Evolutionary conservation across 495 filamentous ascomycete species (phyloP).

Genomic region (Daldinia childiae): DNA sequence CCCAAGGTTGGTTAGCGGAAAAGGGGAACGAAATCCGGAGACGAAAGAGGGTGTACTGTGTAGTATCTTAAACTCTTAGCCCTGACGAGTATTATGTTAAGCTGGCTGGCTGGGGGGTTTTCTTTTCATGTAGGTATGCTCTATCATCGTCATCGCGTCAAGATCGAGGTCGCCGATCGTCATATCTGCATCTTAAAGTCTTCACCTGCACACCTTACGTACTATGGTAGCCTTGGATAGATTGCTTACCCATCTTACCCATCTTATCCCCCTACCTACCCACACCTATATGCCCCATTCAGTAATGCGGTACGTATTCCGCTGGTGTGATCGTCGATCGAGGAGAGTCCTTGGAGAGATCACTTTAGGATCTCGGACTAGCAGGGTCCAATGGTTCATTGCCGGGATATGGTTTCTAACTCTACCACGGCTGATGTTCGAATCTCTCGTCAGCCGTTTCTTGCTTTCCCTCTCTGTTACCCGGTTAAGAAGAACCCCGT

Average conservation of each 20-base stretch:
- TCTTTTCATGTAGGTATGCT: neutral
- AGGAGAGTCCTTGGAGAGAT: slow-evolving; percentile 42
- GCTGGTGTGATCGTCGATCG: slow-evolving; percentile 37
- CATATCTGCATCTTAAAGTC: slow-evolving; percentile 12
- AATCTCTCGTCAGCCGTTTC: slow-evolving; percentile 40
- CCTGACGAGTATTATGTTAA: slow-evolving; percentile 18
- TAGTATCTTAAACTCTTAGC: slow-evolving; percentile 19
- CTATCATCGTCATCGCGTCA: slow-evolving; percentile 5
- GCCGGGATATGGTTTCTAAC: slow-evolving; percentile 25
- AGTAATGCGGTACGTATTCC: slow-evolving; percentile 30
- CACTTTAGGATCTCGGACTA: slow-evolving; percentile 37
- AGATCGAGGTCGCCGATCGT: slow-evolving; percentile 23
- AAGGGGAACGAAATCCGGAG: slow-evolving; percentile 9
- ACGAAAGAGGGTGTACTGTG: slow-evolving; percentile 18
- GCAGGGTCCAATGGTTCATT: slow-evolving; percentile 37
- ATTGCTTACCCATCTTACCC: slow-evolving; percentile 10
- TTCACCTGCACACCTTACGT: slow-evolving; percentile 23
- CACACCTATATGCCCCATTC: slow-evolving; percentile 28
- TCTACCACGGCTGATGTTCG: slow-evolving; percentile 27
- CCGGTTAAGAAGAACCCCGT: slow-evolving; percentile 23
- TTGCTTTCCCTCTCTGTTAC: slow-evolving; percentile 19
- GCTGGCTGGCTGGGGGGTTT: neutral
- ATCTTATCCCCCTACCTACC: slow-evolving; percentile 11
- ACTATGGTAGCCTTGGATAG: slow-evolving; percentile 6
- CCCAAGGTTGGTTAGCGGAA: slow-evolving; percentile 13